Base-by-base conservation (phyloP, 192 early-diverging fungal species). In the Gamsiella multidivaricata region DNA sequence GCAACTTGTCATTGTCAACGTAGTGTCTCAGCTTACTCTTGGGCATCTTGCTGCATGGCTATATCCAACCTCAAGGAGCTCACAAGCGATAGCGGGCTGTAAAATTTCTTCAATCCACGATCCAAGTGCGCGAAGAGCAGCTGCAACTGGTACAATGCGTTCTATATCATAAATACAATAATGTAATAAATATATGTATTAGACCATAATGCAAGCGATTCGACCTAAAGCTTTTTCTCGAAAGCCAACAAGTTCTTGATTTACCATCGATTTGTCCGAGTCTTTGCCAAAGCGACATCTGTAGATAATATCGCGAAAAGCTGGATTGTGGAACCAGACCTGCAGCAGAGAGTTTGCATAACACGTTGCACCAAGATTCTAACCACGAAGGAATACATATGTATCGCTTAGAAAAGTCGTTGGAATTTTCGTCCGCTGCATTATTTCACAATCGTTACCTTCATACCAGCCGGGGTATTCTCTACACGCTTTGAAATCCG, bases 321-420 rank as follows among this genome's bases (percentile, higher is more conserved):
- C 59, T 20, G 51, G 31, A 36, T 81, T 64, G 28, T 81, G 80
- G 31, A 81, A 81, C 80, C 80, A 81, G 1, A 79, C 80, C n/a
- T 81, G 80, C 3, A 81, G 59, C 1, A 78, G 45, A 14, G 71
- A 61, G 31, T 81, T 81, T 1, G 66, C 74, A 31, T 81, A 81
- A 29, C 80, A 81, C 9, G 80, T 81, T 25, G 80, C 80, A 25
- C 80, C 80, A 29, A 81, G 80, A 28, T 81, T 81, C 80, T 81
- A 62, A 0, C 0, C 1, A 45, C n/a, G 3, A 7, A 2, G 39
- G 33, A 20, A 59, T 20, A 53, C 43, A 15, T 42, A 23, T 31
- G 9, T 22, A 23, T 47, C 17, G 1, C 34, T 52, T 26, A 18
- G 3, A 28, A 50, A 63, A 36, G 32, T 47, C 20, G 45, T 31